phyloP scores from a whole-genome alignment of 2,329 filamentous ascomycete genomes.

The Penicillium hordei region DNA sequence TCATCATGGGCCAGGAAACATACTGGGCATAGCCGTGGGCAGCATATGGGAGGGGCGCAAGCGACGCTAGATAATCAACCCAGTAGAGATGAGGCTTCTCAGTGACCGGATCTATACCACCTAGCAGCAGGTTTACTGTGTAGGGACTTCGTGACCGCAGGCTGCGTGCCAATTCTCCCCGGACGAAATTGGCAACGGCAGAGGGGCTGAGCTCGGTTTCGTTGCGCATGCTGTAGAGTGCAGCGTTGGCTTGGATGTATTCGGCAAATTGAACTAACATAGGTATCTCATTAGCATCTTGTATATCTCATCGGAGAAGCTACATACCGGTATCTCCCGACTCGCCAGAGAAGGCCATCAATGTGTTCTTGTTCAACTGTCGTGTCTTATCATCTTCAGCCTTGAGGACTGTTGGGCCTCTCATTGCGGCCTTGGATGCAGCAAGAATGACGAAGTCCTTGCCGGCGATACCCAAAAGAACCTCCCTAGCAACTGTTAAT shows the following conservation, averaged over 20 bases:
- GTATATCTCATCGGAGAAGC: neutral
- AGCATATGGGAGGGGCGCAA: constrained; percentile 87
- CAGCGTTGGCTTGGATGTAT: constrained; percentile 97
- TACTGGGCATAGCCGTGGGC: constrained; percentile 98
- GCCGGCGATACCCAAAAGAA: constrained; percentile 95
- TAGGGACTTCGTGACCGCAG: constrained; percentile 91
- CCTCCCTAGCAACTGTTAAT: constrained; percentile 68
- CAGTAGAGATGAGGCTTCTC: constrained; percentile 91
- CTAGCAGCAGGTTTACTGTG: constrained; percentile 93
- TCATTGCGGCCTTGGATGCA: constrained; percentile 96
- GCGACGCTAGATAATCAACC: constrained; percentile 91
- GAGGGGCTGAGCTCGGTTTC: constrained; percentile 86
- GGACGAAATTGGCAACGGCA: constrained; percentile 88
- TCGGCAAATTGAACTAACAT: constrained; percentile 91
- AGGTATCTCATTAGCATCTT: constrained; percentile 16
- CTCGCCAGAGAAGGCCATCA: constrained; percentile 95
- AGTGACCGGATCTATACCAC: constrained; percentile 88
- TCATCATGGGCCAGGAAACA: constrained; percentile 33
- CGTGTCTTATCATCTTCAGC: constrained; percentile 95
- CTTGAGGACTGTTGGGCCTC: constrained; percentile 94
- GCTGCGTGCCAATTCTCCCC: constrained; percentile 86
- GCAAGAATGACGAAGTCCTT: constrained; percentile 99
- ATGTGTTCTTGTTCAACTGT: constrained; percentile 84
- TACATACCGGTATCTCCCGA: constrained; percentile 84
- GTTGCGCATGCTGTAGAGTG: constrained; percentile 98